Percentiles rank a stretch among this genome's conserved stretches.
phyloP scores from a whole-genome alignment of 2,329 filamentous ascomycete species.

The Madurella fahalii region DNA sequence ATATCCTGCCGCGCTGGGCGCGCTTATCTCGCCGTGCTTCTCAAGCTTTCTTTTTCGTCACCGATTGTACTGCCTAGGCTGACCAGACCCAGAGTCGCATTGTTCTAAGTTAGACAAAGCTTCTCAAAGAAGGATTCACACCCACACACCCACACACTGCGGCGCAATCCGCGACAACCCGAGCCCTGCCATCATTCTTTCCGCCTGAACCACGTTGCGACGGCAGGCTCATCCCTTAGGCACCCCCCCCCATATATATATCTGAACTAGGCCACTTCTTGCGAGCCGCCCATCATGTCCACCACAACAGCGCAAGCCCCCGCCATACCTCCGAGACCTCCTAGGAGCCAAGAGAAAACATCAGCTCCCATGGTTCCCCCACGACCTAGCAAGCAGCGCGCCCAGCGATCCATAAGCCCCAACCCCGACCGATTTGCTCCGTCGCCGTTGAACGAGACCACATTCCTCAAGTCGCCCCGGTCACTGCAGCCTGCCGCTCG shows the following conservation, averaged over 20 bases:
- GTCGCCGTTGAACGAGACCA: constrained; percentile 76
- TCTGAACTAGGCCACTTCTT: constrained; percentile 1
- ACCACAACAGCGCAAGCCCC: constrained; percentile 45
- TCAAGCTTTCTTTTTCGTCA: constrained; percentile 9
- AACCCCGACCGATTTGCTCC: constrained; percentile 74
- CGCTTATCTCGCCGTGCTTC: constrained; percentile 23
- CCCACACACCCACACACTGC: neutral
- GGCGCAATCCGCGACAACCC: neutral
- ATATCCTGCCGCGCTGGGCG: neutral
- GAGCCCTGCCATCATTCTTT: neutral
- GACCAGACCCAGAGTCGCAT: constrained; percentile 1
- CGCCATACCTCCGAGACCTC: constrained; percentile 54
- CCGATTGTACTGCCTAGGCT: constrained; percentile 19
- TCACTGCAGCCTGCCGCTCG: constrained; percentile 34
- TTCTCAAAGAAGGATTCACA: too few relatives aligned
- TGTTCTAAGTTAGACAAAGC: neutral
- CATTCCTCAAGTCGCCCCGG: constrained; percentile 47
- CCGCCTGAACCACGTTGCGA: neutral
- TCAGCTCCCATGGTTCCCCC: constrained; percentile 69
- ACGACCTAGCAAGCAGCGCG: constrained; percentile 64
- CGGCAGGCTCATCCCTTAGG: neutral
- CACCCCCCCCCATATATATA: too few relatives aligned
- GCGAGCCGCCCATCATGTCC: constrained; percentile 40
- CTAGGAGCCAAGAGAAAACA: constrained; percentile 46
- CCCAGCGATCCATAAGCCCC: constrained; percentile 74